These are phyloP conservation scores for Fusarium sp. DNA, from an alignment of 2,329 filamentous ascomycete species.

Conservation along the genomic window DNA sequence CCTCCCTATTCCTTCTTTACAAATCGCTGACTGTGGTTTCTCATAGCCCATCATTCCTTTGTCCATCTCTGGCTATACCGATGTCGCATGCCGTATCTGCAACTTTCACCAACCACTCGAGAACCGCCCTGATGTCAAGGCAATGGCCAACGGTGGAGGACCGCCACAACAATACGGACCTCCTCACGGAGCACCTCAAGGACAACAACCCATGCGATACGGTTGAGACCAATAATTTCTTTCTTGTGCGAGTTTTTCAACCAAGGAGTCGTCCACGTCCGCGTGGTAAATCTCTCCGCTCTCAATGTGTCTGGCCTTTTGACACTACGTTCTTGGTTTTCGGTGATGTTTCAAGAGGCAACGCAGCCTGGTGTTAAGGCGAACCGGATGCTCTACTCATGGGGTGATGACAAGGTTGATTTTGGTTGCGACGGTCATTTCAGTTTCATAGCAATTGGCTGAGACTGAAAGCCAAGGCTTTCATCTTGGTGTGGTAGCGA, in stretches of 20 bases:
- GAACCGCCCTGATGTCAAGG: conserved; percentile 69
- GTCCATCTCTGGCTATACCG: conserved; percentile 75
- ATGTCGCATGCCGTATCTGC: conserved; percentile 82
- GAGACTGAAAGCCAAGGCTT: not conserved
- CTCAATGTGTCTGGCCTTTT: not conserved
- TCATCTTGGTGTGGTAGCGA: not conserved
- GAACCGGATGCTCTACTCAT: conserved; percentile 26
- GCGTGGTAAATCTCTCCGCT: not conserved
- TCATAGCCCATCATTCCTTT: conserved; percentile 78
- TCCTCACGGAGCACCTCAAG: conserved; percentile 53
- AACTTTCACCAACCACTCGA: conserved; percentile 79
- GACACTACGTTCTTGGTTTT: not conserved
- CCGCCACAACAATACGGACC: conserved; percentile 52
- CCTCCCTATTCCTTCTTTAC: not conserved
- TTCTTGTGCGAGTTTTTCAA: not conserved
- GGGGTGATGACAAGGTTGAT: conserved; percentile 6
- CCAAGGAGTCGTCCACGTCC: not conserved
- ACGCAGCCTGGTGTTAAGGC: conserved; percentile 39
- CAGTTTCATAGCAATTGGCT: not conserved
- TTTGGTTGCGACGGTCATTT: conserved; percentile 1
- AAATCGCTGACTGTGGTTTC: conserved; percentile 33
- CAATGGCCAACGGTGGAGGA: conserved; percentile 63
- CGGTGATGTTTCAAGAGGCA: conserved; percentile 18
- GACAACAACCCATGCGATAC: conserved; percentile 51
- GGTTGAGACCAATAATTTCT: conserved; percentile 32